These are phyloP conservation scores for Pharus latifolius DNA, from an alignment of 176 grass and related monocot genomes.

Conservation along the genomic window DNA sequence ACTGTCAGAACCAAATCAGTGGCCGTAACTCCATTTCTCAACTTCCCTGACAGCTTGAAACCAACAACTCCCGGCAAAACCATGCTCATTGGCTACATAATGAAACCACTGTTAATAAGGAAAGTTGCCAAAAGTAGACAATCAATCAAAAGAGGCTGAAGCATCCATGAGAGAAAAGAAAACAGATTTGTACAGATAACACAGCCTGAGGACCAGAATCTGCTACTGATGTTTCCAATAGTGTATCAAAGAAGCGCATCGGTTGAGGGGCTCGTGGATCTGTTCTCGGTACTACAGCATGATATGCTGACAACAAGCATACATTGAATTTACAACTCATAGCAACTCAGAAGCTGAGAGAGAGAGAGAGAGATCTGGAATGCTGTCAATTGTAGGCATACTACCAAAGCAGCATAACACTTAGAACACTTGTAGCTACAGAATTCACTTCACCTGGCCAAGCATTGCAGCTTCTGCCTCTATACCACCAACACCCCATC, in stretches of 20 bases:
- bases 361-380: no score
- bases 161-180: not conserved
- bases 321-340: not conserved
- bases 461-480: slow-evolving; percentile 97
- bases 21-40: slow-evolving; percentile 87
- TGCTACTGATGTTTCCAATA: no score
- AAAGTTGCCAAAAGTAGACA: not conserved
- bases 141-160: not conserved
- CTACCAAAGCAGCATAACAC: not conserved
- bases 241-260: no score
- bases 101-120: slow-evolving; percentile 1
- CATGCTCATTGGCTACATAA: slow-evolving; percentile 92
- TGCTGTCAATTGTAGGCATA: not conserved
- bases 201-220: not conserved
- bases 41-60: slow-evolving; percentile 83
- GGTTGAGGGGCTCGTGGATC: no score
- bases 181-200: not conserved
- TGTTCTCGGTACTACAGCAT: not conserved
- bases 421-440: not conserved
- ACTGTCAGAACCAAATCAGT: slow-evolving; percentile 97
- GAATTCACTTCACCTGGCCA: slow-evolving; percentile 60
- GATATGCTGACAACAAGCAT: not conserved
- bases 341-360: no score
- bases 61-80: slow-evolving; percentile 93
- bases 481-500: slow-evolving; percentile 97